Evolutionary conservation across 805 yeast genomes (phyloP).

Genomic region (Wickerhamiella vanderwaltii): DNA sequence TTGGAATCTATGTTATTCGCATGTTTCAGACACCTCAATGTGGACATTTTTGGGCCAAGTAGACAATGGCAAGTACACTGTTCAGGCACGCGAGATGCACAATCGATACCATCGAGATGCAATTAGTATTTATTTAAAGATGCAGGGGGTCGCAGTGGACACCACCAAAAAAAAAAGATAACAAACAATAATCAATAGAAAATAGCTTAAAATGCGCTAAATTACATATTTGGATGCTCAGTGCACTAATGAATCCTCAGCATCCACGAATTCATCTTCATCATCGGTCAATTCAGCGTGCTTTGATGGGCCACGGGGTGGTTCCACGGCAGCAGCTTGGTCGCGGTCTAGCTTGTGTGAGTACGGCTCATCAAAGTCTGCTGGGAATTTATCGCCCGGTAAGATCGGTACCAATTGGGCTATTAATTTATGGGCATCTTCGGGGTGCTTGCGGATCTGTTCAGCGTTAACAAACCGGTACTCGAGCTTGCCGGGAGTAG

Average conservation of each 20-base stretch:
- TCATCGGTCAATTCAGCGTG: slow-evolving; percentile 7
- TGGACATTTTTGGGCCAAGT: slow-evolving; percentile 25
- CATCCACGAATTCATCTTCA: slow-evolving; percentile 19
- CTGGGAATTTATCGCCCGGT: slow-evolving; percentile 65
- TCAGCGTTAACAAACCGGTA: slow-evolving; percentile 49
- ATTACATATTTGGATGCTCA: too few relatives aligned
- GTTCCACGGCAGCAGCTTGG: slow-evolving; percentile 2
- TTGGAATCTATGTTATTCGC: slow-evolving; percentile 16
- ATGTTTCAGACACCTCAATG: slow-evolving; percentile 26
- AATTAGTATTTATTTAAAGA: slow-evolving; percentile 12
- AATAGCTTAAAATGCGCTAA: not conserved
- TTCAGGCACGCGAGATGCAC: slow-evolving; percentile 11
- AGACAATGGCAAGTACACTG: slow-evolving; percentile 2
- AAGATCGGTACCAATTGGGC: slow-evolving; percentile 62
- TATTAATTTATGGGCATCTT: slow-evolving; percentile 43
- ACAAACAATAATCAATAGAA: not conserved
- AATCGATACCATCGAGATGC: slow-evolving; percentile 16
- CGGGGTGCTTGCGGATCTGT: slow-evolving; percentile 36
- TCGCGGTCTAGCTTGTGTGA: slow-evolving; percentile 34
- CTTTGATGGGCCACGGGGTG: not conserved
- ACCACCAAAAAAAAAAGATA: not conserved
- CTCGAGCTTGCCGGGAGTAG: slow-evolving; percentile 39
- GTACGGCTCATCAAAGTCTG: slow-evolving; percentile 58
- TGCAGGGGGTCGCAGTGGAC: slow-evolving; percentile 1
- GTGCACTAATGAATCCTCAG: slow-evolving; percentile 12